Base-by-base conservation (phyloP, 2,329 filamentous ascomycete genomes). In the Ascochyta lentis region DNA sequence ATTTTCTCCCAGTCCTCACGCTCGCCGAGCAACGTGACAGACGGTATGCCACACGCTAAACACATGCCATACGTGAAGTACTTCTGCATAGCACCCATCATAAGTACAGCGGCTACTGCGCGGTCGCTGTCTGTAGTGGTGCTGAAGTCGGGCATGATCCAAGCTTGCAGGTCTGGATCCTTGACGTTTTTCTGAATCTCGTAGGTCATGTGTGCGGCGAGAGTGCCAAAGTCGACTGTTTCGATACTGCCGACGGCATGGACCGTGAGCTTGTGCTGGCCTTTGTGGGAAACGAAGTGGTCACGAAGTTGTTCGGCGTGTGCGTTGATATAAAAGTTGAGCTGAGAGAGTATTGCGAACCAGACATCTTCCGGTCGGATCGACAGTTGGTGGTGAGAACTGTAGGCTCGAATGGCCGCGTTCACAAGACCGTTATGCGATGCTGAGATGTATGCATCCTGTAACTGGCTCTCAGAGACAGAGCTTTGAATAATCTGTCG, bases 231-330 rank as follows among this genome's bases (percentile, higher is more conserved):
- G 4, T 63, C 41, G 1, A 58, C 42, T 0, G 23, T 45, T 0
- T 58, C 5, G 4, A 64, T 58, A 8, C 3, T 48, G 4, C 58
- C 59, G 5, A 51, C 13, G 1, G 41, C 55, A 23, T 29, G 27
- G 10, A 69, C 53, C 2, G 19, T 26, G 23, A 69, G 55, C 43
- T 63, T 24, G 27, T 49, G 64, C 50, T 56, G 59, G 0, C 67
- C 71, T 13, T 72, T 19, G 52, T 78, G 76, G 2, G 60, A 56
- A 19, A 80, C 70, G 3, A 70, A 58, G 6, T 78, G 19, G 6
- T 44, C n/a, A 1, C 66, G 61, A 4, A 68, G 37, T 13, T 64
- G 56, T 40, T 71, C 62, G 2, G 68, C 59, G 26, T 69, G 59
- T 12, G 52, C 61, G 24, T 66, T 69, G 44, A 71, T 52, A 52